Percentiles rank a stretch among this genome's conserved stretches.
phyloP scores from a whole-genome alignment of 2,329 filamentous ascomycete species.

The Diatrype stigma region DNA sequence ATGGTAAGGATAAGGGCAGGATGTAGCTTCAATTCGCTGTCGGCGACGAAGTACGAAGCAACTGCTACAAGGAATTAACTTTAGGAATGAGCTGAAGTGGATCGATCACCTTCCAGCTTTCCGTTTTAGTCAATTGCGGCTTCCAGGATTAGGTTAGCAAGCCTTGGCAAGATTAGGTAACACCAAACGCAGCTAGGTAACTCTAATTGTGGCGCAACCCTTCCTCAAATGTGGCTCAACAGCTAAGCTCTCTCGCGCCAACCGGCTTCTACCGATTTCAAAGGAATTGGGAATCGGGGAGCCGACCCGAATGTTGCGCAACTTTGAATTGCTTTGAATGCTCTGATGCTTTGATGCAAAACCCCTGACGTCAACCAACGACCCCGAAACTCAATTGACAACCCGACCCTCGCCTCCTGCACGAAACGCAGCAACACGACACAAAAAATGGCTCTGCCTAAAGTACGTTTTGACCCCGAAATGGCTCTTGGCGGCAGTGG shows the following conservation, averaged over 20 bases:
- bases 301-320: neutral
- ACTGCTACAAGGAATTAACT: neutral
- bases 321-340: too few relatives aligned
- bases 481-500: neutral
- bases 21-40: neutral
- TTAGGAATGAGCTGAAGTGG: neutral
- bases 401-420: neutral
- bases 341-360: neutral
- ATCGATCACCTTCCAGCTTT: neutral
- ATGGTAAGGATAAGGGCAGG: neutral
- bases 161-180: too few relatives aligned
- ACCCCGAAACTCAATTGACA: neutral
- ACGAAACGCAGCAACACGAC: neutral
- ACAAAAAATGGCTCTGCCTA: neutral
- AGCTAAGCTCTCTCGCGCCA: neutral
- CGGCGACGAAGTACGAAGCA: neutral
- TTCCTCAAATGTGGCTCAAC: neutral
- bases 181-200: too few relatives aligned
- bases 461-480: neutral
- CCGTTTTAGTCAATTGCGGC: too few relatives aligned
- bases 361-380: neutral
- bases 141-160: too few relatives aligned
- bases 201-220: neutral
- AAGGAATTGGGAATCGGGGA: neutral
- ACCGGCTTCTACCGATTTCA: neutral